Percentiles rank a stretch among this genome's conserved stretches.
Conservation (phyloP, 352 stramenopile species). For the Phytophthora litchii region DNA sequence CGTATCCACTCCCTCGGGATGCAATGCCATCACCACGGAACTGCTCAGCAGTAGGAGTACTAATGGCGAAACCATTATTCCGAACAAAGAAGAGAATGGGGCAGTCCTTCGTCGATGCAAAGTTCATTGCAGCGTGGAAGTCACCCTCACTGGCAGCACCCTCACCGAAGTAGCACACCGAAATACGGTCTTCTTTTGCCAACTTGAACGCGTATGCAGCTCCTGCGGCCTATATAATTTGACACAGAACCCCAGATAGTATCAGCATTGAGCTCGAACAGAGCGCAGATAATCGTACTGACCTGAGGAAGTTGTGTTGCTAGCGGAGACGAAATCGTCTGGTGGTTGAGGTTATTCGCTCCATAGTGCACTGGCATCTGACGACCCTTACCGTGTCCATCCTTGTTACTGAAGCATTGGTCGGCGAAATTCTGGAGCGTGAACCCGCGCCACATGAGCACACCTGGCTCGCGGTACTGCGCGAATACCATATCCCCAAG, state of each 20-base stretch:
- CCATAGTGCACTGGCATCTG: slow-evolving; percentile 99
- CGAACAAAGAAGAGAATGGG: slow-evolving; percentile 98
- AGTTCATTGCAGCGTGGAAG: slow-evolving; percentile 97
- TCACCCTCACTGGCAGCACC: slow-evolving; percentile 97
- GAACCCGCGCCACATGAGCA: slow-evolving; percentile 99
- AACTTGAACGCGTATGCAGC: slow-evolving; percentile 97
- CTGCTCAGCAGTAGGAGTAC: slow-evolving; percentile 95
- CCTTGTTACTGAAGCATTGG: slow-evolving; percentile 97
- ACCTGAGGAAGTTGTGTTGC: slow-evolving; percentile 97
- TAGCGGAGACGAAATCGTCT: slow-evolving; percentile 97
- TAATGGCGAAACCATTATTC: slow-evolving; percentile 99
- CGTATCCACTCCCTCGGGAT: slow-evolving; percentile 93
- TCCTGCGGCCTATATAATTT: slow-evolving; percentile 87
- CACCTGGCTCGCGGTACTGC: slow-evolving; percentile 97
- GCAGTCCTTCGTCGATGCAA: slow-evolving; percentile 95
- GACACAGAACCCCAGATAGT: background rate
- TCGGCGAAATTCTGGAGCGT: slow-evolving; percentile 97
- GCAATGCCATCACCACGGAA: slow-evolving; percentile 98
- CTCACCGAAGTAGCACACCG: slow-evolving; percentile 97
- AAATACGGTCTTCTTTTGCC: slow-evolving; percentile 89
- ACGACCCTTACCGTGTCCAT: slow-evolving; percentile 95
- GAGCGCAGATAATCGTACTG: background rate
- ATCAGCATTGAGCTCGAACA: background rate
- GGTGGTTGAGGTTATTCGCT: slow-evolving; percentile 94
- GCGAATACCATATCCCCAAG: slow-evolving; percentile 94